These are phyloP conservation scores for Cryphonectria carpinicola DNA, from an alignment of 2,329 filamentous ascomycete species.

Conservation along the genomic window DNA sequence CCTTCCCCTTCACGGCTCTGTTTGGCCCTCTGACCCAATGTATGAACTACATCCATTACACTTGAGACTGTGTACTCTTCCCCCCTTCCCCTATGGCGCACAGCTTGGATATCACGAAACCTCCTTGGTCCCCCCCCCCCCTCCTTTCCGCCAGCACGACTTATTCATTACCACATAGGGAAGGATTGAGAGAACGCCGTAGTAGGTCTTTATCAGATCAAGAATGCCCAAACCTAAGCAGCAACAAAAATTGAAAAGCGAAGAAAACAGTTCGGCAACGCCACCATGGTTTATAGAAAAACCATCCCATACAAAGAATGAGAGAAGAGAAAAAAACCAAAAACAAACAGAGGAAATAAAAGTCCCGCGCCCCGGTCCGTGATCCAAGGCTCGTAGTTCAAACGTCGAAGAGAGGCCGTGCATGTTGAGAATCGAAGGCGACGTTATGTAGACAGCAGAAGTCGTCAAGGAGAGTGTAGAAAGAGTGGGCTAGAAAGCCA, in stretches of 20 bases:
- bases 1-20: background rate
- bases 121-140: slow-evolving; percentile 1
- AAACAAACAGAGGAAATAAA: background rate
- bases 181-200: slow-evolving; percentile 20
- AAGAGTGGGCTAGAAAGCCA: slow-evolving; percentile 12
- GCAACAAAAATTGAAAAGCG: background rate
- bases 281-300: slow-evolving; percentile 13
- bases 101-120: slow-evolving; percentile 19
- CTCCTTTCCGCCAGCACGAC: background rate
- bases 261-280: slow-evolving; percentile 20
- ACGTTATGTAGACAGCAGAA: slow-evolving; percentile 11
- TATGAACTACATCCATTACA: slow-evolving; percentile 3
- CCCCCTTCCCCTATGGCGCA: background rate
- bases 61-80: background rate
- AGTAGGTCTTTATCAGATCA: slow-evolving; percentile 26
- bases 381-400: slow-evolving; percentile 19
- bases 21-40: background rate
- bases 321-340: background rate
- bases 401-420: slow-evolving; percentile 12
- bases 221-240: slow-evolving; percentile 10
- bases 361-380: slow-evolving; percentile 17
- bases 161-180: slow-evolving; percentile 24
- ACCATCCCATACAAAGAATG: slow-evolving; percentile 20
- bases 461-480: slow-evolving; percentile 23
- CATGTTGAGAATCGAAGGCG: slow-evolving; percentile 26